A percentile compares a stretch with the other conserved stretches of the same genome.
Evolutionary conservation across 148 eudicot genomes (phyloP).

Genomic region (Suaeda aralocaspica): DNA sequence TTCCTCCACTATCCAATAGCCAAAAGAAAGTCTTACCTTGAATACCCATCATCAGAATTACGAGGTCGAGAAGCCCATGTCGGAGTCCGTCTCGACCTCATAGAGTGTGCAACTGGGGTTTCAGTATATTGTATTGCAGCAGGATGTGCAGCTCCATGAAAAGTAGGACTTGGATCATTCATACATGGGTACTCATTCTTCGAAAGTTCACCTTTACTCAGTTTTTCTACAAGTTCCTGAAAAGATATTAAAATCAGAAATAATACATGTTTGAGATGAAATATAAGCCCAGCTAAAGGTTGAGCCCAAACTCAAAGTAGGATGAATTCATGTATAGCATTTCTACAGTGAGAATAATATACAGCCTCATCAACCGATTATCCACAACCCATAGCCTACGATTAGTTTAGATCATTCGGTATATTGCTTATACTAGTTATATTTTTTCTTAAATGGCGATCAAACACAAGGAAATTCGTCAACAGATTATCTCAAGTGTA

Average conservation of each 20-base stretch:
- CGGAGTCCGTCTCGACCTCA: constrained; percentile 78
- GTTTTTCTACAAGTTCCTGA: constrained; percentile 91
- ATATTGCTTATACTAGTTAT: too few relatives aligned
- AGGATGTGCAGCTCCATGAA: constrained; percentile 61
- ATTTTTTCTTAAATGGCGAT: too few relatives aligned
- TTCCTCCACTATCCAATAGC: background rate
- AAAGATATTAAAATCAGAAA: constrained; percentile 12
- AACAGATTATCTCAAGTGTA: too few relatives aligned
- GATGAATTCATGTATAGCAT: too few relatives aligned
- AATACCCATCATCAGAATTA: constrained; percentile 91
- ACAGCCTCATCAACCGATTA: too few relatives aligned
- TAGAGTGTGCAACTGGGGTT: constrained; percentile 62
- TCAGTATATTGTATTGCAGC: constrained; percentile 45
- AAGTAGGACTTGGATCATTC: constrained; percentile 91
- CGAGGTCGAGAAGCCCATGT: constrained; percentile 93
- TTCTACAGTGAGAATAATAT: too few relatives aligned
- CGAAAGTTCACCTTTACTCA: constrained; percentile 73
- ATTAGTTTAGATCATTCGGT: too few relatives aligned
- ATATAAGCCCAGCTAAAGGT: too few relatives aligned
- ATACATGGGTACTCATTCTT: constrained; percentile 86
- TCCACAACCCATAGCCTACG: too few relatives aligned
- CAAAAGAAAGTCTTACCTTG: constrained; percentile 46
- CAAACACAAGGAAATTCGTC: background rate
- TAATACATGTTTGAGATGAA: background rate
- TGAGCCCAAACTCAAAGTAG: too few relatives aligned